Evolutionary conservation across 2,329 filamentous ascomycete genomes (phyloP).

Genomic region (Cordyceps tenuipes): DNA sequence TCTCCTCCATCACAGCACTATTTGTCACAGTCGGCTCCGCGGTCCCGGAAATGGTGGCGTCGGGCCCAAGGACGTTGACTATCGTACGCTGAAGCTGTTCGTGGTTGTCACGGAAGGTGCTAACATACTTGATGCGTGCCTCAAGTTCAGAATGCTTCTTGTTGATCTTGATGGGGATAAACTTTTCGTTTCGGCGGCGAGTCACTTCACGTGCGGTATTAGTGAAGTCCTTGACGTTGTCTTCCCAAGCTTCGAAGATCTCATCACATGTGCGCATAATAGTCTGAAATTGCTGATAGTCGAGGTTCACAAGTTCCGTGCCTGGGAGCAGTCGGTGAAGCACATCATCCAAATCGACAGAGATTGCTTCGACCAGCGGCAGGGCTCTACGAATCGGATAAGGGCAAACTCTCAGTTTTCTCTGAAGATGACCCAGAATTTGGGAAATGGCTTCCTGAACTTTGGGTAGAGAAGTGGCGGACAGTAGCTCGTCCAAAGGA

Average conservation of each 20-base stretch:
- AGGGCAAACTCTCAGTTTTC: slow-evolving; percentile 91
- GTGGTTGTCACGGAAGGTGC: slow-evolving; percentile 91
- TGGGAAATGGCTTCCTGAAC: slow-evolving; percentile 80
- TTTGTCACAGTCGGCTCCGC: slow-evolving; percentile 45
- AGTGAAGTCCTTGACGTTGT: slow-evolving; percentile 94
- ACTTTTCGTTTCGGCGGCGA: slow-evolving; percentile 88
- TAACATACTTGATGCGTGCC: slow-evolving; percentile 84
- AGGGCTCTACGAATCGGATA: slow-evolving; percentile 90
- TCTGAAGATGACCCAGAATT: slow-evolving; percentile 93
- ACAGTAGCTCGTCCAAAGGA: slow-evolving; percentile 86
- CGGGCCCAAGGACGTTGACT: slow-evolving; percentile 85
- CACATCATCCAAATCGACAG: slow-evolving; percentile 78
- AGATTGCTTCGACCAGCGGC: slow-evolving; percentile 94
- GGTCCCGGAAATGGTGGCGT: slow-evolving; percentile 47
- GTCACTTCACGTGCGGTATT: slow-evolving; percentile 95
- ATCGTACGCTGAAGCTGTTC: slow-evolving; percentile 97
- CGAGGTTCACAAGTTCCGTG: slow-evolving; percentile 80
- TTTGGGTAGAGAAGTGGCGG: slow-evolving; percentile 81
- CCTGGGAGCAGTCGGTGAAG: slow-evolving; percentile 82
- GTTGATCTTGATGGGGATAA: slow-evolving; percentile 94
- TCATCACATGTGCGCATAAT: slow-evolving; percentile 76
- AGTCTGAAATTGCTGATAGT: slow-evolving; percentile 80
- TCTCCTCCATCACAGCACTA: slow-evolving; percentile 77
- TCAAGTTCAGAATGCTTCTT: slow-evolving; percentile 84
- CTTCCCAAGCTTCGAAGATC: slow-evolving; percentile 91